A percentile compares a stretch with the other conserved stretches of the same genome.
Conservation (phyloP, 164 flowering plant genomes). For the Santalum album region DNA sequence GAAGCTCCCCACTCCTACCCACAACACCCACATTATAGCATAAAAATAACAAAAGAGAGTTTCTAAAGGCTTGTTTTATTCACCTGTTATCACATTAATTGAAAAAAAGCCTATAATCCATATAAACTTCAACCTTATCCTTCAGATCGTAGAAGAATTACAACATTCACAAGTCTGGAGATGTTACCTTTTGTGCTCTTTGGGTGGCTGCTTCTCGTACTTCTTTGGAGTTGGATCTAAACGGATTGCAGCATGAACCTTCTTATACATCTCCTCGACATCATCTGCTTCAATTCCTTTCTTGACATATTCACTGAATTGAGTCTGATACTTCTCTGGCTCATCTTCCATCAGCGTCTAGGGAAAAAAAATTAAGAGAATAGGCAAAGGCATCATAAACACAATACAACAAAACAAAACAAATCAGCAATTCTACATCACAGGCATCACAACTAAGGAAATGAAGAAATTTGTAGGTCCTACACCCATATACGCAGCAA, state of each 20-base stretch:
- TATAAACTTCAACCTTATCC: too few species aligned
- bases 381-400: background rate
- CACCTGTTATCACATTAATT: too few species aligned
- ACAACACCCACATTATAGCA: too few species aligned
- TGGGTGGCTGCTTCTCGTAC: slow-evolving; percentile 57
- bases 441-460: too few species aligned
- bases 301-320: slow-evolving; percentile 62
- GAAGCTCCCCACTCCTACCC: too few species aligned
- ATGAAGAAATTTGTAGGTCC: background rate
- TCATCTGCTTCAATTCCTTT: slow-evolving; percentile 52
- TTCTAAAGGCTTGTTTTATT: too few species aligned
- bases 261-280: slow-evolving; percentile 48
- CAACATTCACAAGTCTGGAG: too few species aligned
- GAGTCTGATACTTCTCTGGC: slow-evolving; percentile 78
- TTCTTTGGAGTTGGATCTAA: slow-evolving; percentile 31
- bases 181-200: slow-evolving; percentile 68
- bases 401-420: background rate
- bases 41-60: too few species aligned
- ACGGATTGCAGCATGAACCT: slow-evolving; percentile 44
- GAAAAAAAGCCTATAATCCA: too few species aligned
- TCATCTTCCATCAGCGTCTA: slow-evolving; percentile 72
- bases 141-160: too few species aligned
- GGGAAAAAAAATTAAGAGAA: slow-evolving; percentile 7
- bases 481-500: slow-evolving; percentile 53
- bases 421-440: too few species aligned